These are phyloP conservation scores for Chloris gayana DNA, from an alignment of 176 grass and related monocot genomes.

Conservation along the genomic window DNA sequence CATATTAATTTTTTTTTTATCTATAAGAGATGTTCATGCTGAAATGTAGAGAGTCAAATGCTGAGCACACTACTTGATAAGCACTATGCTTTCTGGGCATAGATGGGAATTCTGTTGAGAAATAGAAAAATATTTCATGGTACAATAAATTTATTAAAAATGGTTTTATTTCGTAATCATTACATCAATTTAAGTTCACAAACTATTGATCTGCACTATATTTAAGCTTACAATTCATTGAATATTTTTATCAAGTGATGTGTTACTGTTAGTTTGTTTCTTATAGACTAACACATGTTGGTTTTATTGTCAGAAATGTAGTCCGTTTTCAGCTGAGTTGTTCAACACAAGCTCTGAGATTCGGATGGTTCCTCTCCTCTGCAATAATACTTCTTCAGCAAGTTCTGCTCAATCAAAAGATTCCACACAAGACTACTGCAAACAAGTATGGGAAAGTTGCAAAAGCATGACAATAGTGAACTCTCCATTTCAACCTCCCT, in stretches of 20 bases:
- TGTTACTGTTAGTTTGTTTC: background rate
- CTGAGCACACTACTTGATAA: background rate
- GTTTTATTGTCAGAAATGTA: slow-evolving; percentile 64
- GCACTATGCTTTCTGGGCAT: background rate
- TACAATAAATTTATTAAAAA: background rate
- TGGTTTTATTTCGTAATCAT: background rate
- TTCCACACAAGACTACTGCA: slow-evolving; percentile 60
- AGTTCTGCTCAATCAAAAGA: slow-evolving; percentile 61
- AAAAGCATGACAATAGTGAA: slow-evolving; percentile 65
- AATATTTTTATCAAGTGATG: background rate
- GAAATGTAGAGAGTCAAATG: background rate
- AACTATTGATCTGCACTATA: background rate
- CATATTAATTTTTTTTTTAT: too few species aligned
- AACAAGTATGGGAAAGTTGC: slow-evolving; percentile 72
- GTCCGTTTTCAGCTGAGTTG: slow-evolving; percentile 65
- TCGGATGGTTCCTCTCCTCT: slow-evolving; percentile 59
- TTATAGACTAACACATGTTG: background rate
- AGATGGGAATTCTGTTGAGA: background rate
- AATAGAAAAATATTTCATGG: background rate
- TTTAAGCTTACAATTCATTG: background rate
- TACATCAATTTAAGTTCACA: background rate
- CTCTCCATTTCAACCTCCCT: slow-evolving; percentile 73
- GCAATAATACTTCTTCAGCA: slow-evolving; percentile 47
- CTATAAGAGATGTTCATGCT: too few species aligned
- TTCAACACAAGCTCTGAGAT: slow-evolving; percentile 56